phyloP scores from a whole-genome alignment of 768 basidiomycete genomes.

The Cystoderma amianthinum region DNA sequence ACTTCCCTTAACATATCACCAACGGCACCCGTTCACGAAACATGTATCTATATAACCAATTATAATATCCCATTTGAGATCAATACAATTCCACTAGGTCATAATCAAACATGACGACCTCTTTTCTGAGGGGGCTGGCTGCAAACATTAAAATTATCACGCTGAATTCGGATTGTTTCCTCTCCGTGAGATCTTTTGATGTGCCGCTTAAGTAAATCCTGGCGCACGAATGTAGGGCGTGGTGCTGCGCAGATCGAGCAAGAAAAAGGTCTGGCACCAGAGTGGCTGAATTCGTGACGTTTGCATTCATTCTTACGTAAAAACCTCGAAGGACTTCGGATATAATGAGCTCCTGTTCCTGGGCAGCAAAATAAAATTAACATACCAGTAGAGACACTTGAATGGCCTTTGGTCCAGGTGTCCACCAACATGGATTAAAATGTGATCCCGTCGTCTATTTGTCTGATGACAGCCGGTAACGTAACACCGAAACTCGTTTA shows the following conservation, averaged over 20 bases:
- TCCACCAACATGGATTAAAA: constrained; percentile 66
- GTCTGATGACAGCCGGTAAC: constrained; percentile 56
- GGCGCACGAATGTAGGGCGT: constrained; percentile 52
- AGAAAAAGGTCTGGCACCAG: constrained; percentile 47
- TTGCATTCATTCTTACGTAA: constrained; percentile 75
- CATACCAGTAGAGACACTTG: constrained; percentile 59
- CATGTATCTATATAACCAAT: too few species aligned
- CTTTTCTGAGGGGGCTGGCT: too few species aligned
- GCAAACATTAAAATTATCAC: too few species aligned
- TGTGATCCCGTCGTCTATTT: constrained; percentile 72
- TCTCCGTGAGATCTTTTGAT: constrained; percentile 53
- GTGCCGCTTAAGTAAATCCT: constrained; percentile 64
- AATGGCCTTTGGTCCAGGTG: constrained; percentile 67
- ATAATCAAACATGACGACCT: too few species aligned
- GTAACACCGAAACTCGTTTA: constrained; percentile 64
- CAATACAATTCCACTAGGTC: too few species aligned
- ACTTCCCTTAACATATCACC: too few species aligned
- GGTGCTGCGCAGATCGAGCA: constrained; percentile 46
- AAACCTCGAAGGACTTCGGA: constrained; percentile 51
- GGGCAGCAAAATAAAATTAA: constrained; percentile 9
- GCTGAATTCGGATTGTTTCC: too few species aligned
- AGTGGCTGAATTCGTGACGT: constrained; percentile 64
- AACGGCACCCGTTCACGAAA: too few species aligned
- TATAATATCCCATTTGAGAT: too few species aligned
- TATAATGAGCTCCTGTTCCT: too few species aligned